A percentile compares a stretch with the other conserved stretches of the same genome.
These are phyloP conservation scores for Colletotrichum cuscutae DNA, from an alignment of 2,329 filamentous ascomycete genomes.

Conservation along the genomic window DNA sequence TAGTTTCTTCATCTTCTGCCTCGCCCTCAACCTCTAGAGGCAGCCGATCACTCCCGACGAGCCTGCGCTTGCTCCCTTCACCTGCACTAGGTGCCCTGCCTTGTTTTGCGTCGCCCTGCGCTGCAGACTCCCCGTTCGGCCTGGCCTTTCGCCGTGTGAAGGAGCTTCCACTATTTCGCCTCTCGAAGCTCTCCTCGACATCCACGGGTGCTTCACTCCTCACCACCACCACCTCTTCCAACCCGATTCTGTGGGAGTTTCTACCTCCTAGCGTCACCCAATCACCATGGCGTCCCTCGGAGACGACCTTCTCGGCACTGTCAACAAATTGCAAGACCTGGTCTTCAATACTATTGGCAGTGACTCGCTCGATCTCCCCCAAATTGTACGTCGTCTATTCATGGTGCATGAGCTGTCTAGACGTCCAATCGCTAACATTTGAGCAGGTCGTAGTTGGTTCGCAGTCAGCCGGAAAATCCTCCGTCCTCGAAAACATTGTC, in stretches of 20 bases:
- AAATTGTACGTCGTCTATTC: constrained; percentile 78
- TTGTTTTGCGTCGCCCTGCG: constrained; percentile 15
- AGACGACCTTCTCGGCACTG: constrained; percentile 92
- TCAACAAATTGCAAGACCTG: constrained; percentile 98
- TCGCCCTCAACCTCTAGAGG: neutral
- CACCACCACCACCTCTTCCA: neutral
- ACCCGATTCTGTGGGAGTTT: neutral
- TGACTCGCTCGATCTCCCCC: constrained; percentile 95
- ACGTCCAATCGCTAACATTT: constrained; percentile 4
- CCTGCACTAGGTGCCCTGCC: neutral
- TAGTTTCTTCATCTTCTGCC: neutral
- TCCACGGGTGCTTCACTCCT: neutral
- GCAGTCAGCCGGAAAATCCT: constrained; percentile 98
- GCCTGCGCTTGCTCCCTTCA: constrained; percentile 17
- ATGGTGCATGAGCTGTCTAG: neutral
- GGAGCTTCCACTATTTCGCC: neutral
- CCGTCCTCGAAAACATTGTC: constrained; percentile 98
- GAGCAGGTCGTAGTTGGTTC: constrained; percentile 94
- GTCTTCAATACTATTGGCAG: constrained; percentile 99
- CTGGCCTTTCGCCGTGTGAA: neutral
- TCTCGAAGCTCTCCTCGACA: neutral
- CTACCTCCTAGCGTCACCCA: constrained; percentile 12
- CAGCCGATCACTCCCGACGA: neutral
- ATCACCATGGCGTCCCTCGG: constrained; percentile 88
- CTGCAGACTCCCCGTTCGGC: neutral